Base-by-base conservation (phyloP, 192 early-diverging fungal genomes). In the Podila epicladia region DNA sequence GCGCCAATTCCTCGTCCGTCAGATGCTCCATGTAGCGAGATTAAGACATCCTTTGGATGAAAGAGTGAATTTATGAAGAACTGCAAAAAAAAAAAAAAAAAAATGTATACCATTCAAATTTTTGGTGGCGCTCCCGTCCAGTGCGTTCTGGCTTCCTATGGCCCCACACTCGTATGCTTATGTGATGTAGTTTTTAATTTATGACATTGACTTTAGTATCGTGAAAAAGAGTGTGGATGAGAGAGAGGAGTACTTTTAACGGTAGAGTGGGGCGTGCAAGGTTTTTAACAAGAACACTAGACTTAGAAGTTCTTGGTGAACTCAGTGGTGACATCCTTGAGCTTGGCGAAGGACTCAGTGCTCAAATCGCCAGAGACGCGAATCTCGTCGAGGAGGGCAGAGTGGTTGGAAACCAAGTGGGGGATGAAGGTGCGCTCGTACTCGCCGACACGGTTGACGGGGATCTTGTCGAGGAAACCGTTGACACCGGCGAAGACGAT, bases 401-500 rank as follows among this genome's bases (percentile, higher is more conserved):
- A 85, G 85, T 97, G 95, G 87, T 95, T 96, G 71, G 95, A 89
- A 70, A 89, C 87, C 80, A 99, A 83, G 90, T 94, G 89, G 62
- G 95, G 94, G 71, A 96, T 90, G 84, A 98, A 92, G 72, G 92
- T 92, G 64, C 91, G 85, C 88, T 99, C 98, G 87, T 96, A 99
- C 82, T 95, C 93, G 80, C 93, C 93, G 66, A 99, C 92, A 84
- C 94, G 94, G 89, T 92, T 90, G 75, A 95, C 95, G 68, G 94
- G 94, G 85, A 99, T 88, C 92, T 98, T 98, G 92, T 99, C 98
- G 57, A 99, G 91, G 95, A 95, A 98, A 74, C 97, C 98, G 89
- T 99, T 95, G 84, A 99, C 98, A 95, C 97, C 96, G 71, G 98
- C 95, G 87, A 97, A 99, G 82, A 99, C 94, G 84, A 98, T 94